These are phyloP conservation scores for Remersonia thermophila DNA, from an alignment of 2,329 filamentous ascomycete genomes.

Conservation along the genomic window DNA sequence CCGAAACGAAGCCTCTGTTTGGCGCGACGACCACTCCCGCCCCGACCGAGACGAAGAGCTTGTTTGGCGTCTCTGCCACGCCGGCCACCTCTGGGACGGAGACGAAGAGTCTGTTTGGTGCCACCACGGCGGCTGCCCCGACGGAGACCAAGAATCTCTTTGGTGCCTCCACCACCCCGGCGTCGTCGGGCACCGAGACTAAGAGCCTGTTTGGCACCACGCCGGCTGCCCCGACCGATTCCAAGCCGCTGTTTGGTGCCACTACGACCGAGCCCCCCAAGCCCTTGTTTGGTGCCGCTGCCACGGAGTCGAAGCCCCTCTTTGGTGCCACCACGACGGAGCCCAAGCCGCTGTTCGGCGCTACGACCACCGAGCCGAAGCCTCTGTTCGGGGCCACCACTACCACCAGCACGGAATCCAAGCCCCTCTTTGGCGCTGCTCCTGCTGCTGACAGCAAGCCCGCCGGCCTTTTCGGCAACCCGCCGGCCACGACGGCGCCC, in stretches of 20 bases:
- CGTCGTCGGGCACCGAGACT: conserved; percentile 13
- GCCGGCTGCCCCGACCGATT: conserved; percentile 10
- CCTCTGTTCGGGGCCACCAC: conserved; percentile 21
- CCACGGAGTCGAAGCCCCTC: conserved; percentile 6
- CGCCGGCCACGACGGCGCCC: conserved; percentile 5
- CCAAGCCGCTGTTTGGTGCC: conserved; percentile 21
- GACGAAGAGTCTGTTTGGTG: no score
- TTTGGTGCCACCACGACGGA: conserved; percentile 12
- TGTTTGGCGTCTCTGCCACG: neutral
- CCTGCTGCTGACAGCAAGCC: conserved; percentile 27
- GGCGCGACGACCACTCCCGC: conserved; percentile 9
- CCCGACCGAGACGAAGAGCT: conserved; percentile 14
- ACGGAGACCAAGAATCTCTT: conserved; percentile 15
- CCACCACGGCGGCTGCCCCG: conserved; percentile 8
- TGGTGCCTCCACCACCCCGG: neutral
- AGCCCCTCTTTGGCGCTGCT: conserved; percentile 24
- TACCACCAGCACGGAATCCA: conserved; percentile 14
- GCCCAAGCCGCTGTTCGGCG: conserved; percentile 24
- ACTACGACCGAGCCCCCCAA: conserved; percentile 3
- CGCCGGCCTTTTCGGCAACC: conserved; percentile 10
- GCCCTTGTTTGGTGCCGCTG: conserved; percentile 17
- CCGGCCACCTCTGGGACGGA: conserved; percentile 12
- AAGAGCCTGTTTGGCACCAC: conserved; percentile 24
- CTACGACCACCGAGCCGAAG: conserved; percentile 13
- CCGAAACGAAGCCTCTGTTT: conserved; percentile 14